These are phyloP conservation scores for Aspergillus phoenicis DNA, from an alignment of 2,329 filamentous ascomycete genomes.

Conservation along the genomic window DNA sequence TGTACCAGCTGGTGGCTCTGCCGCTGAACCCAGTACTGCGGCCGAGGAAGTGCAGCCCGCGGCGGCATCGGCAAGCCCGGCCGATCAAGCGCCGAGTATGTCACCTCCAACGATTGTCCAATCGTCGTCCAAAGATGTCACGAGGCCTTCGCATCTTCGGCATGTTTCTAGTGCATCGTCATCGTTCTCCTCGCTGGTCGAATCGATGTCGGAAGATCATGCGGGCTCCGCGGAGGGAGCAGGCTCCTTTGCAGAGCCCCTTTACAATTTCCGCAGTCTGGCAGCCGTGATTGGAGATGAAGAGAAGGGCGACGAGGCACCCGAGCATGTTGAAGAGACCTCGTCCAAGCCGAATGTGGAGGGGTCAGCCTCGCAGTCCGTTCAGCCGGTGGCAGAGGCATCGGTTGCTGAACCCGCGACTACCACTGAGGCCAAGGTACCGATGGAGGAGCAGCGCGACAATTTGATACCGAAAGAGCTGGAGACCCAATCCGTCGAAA, in stretches of 20 bases:
- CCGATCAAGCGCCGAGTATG: constrained; percentile 23
- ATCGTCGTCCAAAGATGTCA: constrained; percentile 51
- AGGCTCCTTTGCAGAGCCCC: constrained; percentile 65
- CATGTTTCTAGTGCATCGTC: constrained; percentile 89
- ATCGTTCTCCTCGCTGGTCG: constrained; percentile 72
- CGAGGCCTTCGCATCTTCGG: constrained; percentile 70
- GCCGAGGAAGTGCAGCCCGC: constrained; percentile 17
- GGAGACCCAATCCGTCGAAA: constrained; percentile 40
- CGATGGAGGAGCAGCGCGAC: constrained; percentile 20
- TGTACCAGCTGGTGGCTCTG: constrained; percentile 16
- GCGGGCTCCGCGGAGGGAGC: constrained; percentile 51
- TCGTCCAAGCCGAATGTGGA: constrained; percentile 22
- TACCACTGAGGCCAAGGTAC: constrained; percentile 14
- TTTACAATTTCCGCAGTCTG: constrained; percentile 90
- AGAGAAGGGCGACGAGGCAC: constrained; percentile 48
- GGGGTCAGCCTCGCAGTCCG: constrained; percentile 23
- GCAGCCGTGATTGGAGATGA: constrained; percentile 78
- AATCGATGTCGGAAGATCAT: constrained; percentile 55
- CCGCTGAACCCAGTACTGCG: constrained; percentile 38
- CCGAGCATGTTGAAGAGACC: constrained; percentile 43
- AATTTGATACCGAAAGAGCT: constrained; percentile 38
- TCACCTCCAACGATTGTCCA: constrained; percentile 43
- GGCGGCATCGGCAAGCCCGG: neutral
- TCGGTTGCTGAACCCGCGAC: constrained; percentile 13
- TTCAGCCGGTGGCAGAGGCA: constrained; percentile 19